Evolutionary conservation across 139 green algal species (phyloP).

Genomic region (Picochlorum sp.): DNA sequence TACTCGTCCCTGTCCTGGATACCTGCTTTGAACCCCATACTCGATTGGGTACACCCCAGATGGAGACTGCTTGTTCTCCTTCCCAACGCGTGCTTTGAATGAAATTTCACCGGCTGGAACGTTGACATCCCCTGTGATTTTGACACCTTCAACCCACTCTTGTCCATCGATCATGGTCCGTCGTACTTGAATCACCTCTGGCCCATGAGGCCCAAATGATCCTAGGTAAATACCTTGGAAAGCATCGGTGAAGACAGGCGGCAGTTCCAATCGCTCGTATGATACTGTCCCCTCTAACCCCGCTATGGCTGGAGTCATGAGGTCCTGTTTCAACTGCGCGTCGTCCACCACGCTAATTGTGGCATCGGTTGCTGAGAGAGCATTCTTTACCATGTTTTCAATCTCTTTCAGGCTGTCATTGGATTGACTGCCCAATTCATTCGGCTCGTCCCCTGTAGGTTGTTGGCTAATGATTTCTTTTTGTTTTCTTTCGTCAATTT

Average conservation of each 20-base stretch:
- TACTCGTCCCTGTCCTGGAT: slow-evolving; percentile 74
- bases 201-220: slow-evolving; percentile 78
- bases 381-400: slow-evolving; percentile 9
- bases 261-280: not conserved
- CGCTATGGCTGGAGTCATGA: not conserved
- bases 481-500: not conserved
- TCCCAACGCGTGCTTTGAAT: slow-evolving; percentile 68
- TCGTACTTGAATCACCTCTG: slow-evolving; percentile 69
- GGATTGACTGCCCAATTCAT: too few relatives aligned
- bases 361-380: not conserved
- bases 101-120: slow-evolving; percentile 69
- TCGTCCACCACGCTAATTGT: not conserved
- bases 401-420: not conserved
- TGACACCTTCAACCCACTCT: slow-evolving; percentile 64
- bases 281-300: not conserved
- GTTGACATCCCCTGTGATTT: slow-evolving; percentile 86
- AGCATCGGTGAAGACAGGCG: slow-evolving; percentile 40
- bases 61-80: slow-evolving; percentile 12
- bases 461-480: not conserved
- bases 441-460: not conserved
- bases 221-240: slow-evolving; percentile 73
- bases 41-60: slow-evolving; percentile 68
- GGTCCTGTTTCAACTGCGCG: too few relatives aligned
- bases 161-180: slow-evolving; percentile 37
- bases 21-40: slow-evolving; percentile 66